These are phyloP conservation scores for Xylaria sp. DNA, from an alignment of 2,329 filamentous ascomycete species.

Conservation along the genomic window DNA sequence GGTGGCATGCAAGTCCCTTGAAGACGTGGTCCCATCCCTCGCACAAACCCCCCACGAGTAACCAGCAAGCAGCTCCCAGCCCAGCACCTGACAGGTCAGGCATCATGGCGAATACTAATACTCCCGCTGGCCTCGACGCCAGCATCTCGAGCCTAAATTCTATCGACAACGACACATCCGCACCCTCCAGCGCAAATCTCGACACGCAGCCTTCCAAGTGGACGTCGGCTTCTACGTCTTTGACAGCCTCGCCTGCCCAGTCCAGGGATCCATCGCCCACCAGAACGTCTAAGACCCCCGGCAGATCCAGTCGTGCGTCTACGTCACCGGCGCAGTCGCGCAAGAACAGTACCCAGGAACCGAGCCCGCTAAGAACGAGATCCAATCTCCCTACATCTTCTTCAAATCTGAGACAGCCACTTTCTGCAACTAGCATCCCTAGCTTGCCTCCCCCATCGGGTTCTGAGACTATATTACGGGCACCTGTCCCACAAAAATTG, in stretches of 20 bases:
- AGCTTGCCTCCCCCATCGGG: conserved; percentile 67
- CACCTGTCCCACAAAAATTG: conserved; percentile 73
- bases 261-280: conserved; percentile 50
- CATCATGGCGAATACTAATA: conserved; percentile 46
- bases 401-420: conserved; percentile 68
- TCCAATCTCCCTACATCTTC: conserved; percentile 69
- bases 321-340: conserved; percentile 63
- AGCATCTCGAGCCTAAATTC: conserved; percentile 51
- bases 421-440: conserved; percentile 76
- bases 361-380: conserved; percentile 68
- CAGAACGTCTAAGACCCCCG: conserved; percentile 39
- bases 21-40: conserved; percentile 47
- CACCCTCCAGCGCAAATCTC: conserved; percentile 48
- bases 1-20: conserved; percentile 42
- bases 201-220: conserved; percentile 50
- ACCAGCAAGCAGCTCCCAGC: conserved; percentile 31
- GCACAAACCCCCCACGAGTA: conserved; percentile 38
- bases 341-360: conserved; percentile 73
- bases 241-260: conserved; percentile 47
- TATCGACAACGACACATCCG: conserved; percentile 49
- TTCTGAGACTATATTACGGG: conserved; percentile 70
- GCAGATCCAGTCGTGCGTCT: conserved; percentile 46
- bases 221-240: conserved; percentile 49
- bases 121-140: conserved; percentile 47
- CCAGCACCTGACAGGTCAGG: conserved; percentile 36